Evolutionary conservation across 331 rosid genomes (phyloP), one percentile per base, ranked within the genome.

Genomic region (Acacia concinna): DNA sequence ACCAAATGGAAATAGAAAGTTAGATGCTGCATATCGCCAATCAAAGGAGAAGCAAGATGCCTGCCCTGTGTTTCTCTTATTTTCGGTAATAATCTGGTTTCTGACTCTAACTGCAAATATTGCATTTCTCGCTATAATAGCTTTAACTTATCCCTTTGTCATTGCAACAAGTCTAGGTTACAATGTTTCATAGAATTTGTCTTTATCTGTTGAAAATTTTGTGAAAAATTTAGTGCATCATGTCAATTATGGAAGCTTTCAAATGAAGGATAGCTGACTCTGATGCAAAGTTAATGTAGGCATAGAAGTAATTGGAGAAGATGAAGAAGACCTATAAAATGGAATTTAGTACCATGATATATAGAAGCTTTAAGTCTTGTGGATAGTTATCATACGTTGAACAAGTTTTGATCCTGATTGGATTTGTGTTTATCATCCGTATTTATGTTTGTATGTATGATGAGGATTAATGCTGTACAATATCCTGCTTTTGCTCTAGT

Each of bases 1-100:
- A 37, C 96, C 97, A 77, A 92, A 92, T 67, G 97, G 97, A 73
- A 92, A 92, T 79, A 90, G 87, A 83, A 92, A 92, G 86, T 79
- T 92, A 73, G 96, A 92, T 87, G 88, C 92, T 72, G 96, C 97
- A 34, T 90, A 84, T 85, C 83, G 82, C 68, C 94, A 90, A 85
- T 89, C 91, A 44, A 86, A 81, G 86, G 96, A 90, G 86, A 89
- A 85, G 83, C 90, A 84, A 82, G 94, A 90, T 52, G 66, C 81
- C 77, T 92, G 96, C 84, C 92, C 89, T 0, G 71, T 90, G 75
- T 92, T 92, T 81, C 96, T 92, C 54, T 82, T 90, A 37, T 92
- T 90, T 57, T 92, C 97, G 88, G 97, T 90, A 89, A 76, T 76
- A 57, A 37, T 85, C 74, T 78, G 52, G 60, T 82, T 71, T 68